phyloP scores from a whole-genome alignment of 352 stramenopile species.

The Globisporangium sylvaticum region DNA sequence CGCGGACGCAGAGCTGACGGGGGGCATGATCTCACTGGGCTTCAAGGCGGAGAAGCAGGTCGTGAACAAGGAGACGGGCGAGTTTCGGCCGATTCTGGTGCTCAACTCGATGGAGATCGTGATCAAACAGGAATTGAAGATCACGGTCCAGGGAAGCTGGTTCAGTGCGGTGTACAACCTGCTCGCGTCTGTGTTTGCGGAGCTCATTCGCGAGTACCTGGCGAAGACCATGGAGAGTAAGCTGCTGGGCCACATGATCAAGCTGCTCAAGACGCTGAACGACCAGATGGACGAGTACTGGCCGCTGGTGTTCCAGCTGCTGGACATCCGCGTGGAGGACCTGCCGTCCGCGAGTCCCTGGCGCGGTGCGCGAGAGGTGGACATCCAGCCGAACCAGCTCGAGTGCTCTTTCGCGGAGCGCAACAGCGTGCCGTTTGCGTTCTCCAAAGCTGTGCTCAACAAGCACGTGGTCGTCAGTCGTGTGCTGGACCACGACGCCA shows the following conservation, averaged over 20 bases:
- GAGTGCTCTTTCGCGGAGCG: slow-evolving; percentile 54
- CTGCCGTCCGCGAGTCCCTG: slow-evolving; percentile 70
- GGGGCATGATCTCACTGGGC: slow-evolving; percentile 70
- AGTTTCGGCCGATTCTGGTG: slow-evolving; percentile 69
- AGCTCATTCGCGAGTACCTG: slow-evolving; percentile 80
- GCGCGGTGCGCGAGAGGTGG: slow-evolving; percentile 70
- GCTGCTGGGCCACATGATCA: slow-evolving; percentile 79
- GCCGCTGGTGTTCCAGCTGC: slow-evolving; percentile 75
- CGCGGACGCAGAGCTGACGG: slow-evolving; percentile 64
- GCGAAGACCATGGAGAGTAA: slow-evolving; percentile 84
- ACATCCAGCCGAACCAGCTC: slow-evolving; percentile 66
- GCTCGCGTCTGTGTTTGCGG: slow-evolving; percentile 67
- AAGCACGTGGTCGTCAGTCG: slow-evolving; percentile 61
- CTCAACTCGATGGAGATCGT: slow-evolving; percentile 83
- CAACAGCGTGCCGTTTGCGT: slow-evolving; percentile 52
- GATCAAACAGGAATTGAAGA: slow-evolving; percentile 78
- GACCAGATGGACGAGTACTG: slow-evolving; percentile 85
- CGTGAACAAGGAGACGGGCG: slow-evolving; percentile 49
- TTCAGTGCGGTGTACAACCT: slow-evolving; percentile 86
- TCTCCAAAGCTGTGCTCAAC: slow-evolving; percentile 68
- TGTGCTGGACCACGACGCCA: slow-evolving; percentile 35
- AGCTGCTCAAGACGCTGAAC: slow-evolving; percentile 77
- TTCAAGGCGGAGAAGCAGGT: slow-evolving; percentile 80
- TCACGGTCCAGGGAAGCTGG: slow-evolving; percentile 81
- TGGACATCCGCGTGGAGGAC: slow-evolving; percentile 78